Base-by-base conservation (phyloP, 129 eudicot genomes). In the Flaveria sonorensis region DNA sequence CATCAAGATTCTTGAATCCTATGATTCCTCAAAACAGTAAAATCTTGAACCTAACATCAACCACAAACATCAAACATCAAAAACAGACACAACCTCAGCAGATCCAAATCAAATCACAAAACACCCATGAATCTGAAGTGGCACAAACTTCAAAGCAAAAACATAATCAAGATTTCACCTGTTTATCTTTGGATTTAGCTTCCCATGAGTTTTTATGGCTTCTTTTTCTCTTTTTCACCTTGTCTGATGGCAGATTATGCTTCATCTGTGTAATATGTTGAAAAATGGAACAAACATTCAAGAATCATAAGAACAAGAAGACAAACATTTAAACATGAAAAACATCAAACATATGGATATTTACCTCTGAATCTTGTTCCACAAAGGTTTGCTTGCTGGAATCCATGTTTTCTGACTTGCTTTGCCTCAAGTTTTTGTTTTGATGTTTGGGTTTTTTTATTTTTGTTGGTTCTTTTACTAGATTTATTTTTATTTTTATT, bases 131-230 rank as follows among this genome's bases (percentile, higher is more conserved):
- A 80, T 80, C 79, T 73, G 63, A 73, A 79, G n/a, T 32, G 64
- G 82, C 75, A 77, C 84, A 65, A 66, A 77, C 39, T 71, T 26
- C 82, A 46, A 71, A 76, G 15, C 70, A 76, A 16, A 59, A 47
- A 77, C n/a, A 56, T 0, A 57, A 86, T 70, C 24, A 47, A 24
- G 3, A 10, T 39, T 40, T 79, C 47, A 87, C 91, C 83, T 84
- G 72, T 79, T n/a, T 87, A 53, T 65, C 73, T 61, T 87, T 87
- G 16, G 91, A 84, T 81, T 87, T 87, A 30, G 78, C 46, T 52
- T 48, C 85, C 68, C 26, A 61, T 32, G 76, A 72, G 16, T 73
- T 75, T 81, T 74, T 80, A 53, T 52, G 11, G 36, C 18, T 63
- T 66, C 79, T 74, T 68, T 80, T 80, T 69, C 75, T 81, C 70